These are phyloP conservation scores for Pelargonium cotyledonis DNA, from an alignment of 441 rosid genomes.

Conservation along the genomic window DNA sequence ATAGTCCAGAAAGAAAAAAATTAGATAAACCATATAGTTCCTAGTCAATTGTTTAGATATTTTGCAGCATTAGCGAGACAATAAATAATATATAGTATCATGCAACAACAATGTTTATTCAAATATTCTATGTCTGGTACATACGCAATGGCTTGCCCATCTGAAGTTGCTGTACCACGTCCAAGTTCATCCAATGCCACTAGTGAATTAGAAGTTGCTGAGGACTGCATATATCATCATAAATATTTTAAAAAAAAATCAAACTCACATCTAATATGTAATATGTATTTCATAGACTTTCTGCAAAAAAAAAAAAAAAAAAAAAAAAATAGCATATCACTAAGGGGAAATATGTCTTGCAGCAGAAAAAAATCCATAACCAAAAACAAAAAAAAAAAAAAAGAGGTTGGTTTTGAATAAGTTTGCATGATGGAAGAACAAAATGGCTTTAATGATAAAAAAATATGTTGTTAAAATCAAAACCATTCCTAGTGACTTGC, in stretches of 20 bases:
- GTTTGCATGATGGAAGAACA: not conserved
- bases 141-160: conserved; percentile 99
- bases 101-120: not conserved
- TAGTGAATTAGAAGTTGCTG: conserved; percentile 71
- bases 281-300: not conserved
- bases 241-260: not conserved
- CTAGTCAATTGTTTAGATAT: not conserved
- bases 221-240: conserved; percentile 47
- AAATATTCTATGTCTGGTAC: conserved; percentile 21
- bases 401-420: not conserved
- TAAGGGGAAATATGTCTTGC: not conserved
- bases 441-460: not conserved
- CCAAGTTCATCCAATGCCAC: conserved; percentile 98
- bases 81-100: conserved; percentile 6
- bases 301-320: too few relatives aligned
- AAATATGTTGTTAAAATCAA: not conserved
- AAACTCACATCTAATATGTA: not conserved
- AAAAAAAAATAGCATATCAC: too few relatives aligned
- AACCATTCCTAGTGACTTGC: conserved; percentile 6
- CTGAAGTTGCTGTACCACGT: conserved; percentile 94
- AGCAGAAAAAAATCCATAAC: not conserved
- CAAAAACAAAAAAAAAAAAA: too few relatives aligned
- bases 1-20: conserved; percentile 18
- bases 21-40: conserved; percentile 21
- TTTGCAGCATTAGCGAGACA: not conserved